Conservation (phyloP, 768 basidiomycete species). For the Xerocomus brunneocitrinus region DNA sequence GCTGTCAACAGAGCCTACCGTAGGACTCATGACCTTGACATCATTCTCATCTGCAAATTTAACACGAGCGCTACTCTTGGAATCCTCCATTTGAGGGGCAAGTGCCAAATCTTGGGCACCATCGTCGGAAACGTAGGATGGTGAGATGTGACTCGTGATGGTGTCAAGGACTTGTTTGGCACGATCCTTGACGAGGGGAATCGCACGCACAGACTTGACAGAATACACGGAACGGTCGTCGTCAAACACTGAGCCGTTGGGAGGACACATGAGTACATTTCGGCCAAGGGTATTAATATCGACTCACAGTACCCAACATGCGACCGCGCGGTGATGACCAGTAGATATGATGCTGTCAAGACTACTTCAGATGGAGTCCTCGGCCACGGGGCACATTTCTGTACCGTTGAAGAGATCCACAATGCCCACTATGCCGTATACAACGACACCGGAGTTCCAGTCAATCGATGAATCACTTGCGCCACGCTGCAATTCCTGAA, state of each 20-base stretch:
- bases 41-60: slow-evolving; percentile 50
- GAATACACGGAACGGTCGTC: slow-evolving; percentile 56
- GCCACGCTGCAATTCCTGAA: slow-evolving; percentile 46
- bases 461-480: slow-evolving; percentile 35
- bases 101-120: slow-evolving; percentile 19
- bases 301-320: slow-evolving; percentile 65
- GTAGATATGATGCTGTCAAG: slow-evolving; percentile 62
- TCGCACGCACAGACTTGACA: slow-evolving; percentile 63
- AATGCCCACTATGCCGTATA: slow-evolving; percentile 76
- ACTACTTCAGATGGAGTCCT: slow-evolving; percentile 10
- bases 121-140: slow-evolving; percentile 40
- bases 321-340: slow-evolving; percentile 62
- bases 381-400: background rate
- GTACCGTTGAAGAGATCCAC: slow-evolving; percentile 69
- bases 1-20: slow-evolving; percentile 4
- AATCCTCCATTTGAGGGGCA: slow-evolving; percentile 6
- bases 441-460: slow-evolving; percentile 55
- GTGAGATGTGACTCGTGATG: slow-evolving; percentile 48
- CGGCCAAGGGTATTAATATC: background rate
- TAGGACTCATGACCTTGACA: slow-evolving; percentile 43
- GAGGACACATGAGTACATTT: slow-evolving; percentile 4
- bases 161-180: slow-evolving; percentile 51
- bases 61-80: slow-evolving; percentile 36
- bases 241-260: slow-evolving; percentile 50
- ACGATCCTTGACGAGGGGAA: slow-evolving; percentile 65